Base-by-base conservation (phyloP, 202 grass and related monocot genomes). In the Schoenoplectus triqueter region DNA sequence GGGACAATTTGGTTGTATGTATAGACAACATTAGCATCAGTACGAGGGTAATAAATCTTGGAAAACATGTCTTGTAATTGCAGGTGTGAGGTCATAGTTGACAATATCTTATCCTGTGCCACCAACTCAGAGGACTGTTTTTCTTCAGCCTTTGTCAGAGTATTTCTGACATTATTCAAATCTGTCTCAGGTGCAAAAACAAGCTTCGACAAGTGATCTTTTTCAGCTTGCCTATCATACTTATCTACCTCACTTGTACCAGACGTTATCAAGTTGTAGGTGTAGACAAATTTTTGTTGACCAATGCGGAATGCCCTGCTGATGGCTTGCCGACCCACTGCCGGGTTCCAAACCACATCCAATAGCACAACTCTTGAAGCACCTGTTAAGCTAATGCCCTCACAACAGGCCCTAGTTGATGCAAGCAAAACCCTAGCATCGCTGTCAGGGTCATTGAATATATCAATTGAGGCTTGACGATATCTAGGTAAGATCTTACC, bases 291-390 rank as follows among this genome's bases (percentile, higher is more conserved):
- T 88, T 95, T 98, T 71, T 87, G 75, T 88, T 98, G 95, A 10
- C 92, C 95, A 42, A 93, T 90, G 82, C 92, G 89, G 82, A 85
- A 98, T 15, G 95, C 95, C 84, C 92, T 85, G 48, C 92, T 93
- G 78, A 95, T 92, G 78, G 95, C 95, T 89, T 98, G 95, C 74
- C 89, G 87, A 42, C 87, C 91, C 64, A 95, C 91, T 72, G 95
- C 91, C 17, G 92, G 95, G 75, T 98, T 98, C 95, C 92, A 93
- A 84, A 93, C 92, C 80, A 95, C 92, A 88, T 98, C 95, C 81
- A 98, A 83, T 82, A 98, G 88, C 73, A 98, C 88, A 92, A 98
- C 91, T 89, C 95, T 98, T 71, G 95, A 98, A 56, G 92, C 95
- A 31, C 92, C 92, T n/a, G 91, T 95, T 81, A 98, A 89, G 82